Conservation (phyloP, 176 grass and related monocot genomes). For the Phoenix roebelenii region DNA sequence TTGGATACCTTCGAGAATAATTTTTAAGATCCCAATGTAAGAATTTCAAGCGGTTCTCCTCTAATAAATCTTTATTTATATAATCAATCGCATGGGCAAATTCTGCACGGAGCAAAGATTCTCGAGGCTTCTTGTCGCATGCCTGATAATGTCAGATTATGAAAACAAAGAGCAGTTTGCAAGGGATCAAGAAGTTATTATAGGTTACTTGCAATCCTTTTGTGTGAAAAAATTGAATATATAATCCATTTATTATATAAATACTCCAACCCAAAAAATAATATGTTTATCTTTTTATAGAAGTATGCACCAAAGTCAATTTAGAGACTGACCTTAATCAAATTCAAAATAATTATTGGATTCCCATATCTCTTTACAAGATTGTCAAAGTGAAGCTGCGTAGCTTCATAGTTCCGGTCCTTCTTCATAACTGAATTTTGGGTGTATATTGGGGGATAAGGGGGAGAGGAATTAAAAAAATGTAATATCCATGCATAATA, state of each 20-base stretch:
- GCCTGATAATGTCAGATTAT: constrained; percentile 31
- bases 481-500: too few species aligned
- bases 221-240: too few species aligned
- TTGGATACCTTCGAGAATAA: constrained; percentile 65
- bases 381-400: constrained; percentile 89
- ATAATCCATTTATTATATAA: too few species aligned
- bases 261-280: too few species aligned
- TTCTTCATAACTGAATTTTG: constrained; percentile 49
- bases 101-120: constrained; percentile 81
- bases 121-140: constrained; percentile 91
- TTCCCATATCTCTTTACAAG: constrained; percentile 90
- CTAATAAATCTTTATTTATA: constrained; percentile 69
- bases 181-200: too few species aligned
- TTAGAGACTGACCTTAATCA: constrained; percentile 69
- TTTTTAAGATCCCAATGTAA: constrained; percentile 98
- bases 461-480: too few species aligned
- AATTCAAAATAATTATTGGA: constrained; percentile 94
- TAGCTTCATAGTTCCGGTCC: constrained; percentile 70
- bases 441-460: too few species aligned
- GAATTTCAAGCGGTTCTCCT: constrained; percentile 60
- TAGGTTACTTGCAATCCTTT: too few species aligned
- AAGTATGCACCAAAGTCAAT: too few species aligned
- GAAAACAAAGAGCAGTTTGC: too few species aligned
- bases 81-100: constrained; percentile 82
- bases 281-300: too few species aligned